Conservation (phyloP, 805 yeast species). For the Metschnikowia dekortorum region DNA sequence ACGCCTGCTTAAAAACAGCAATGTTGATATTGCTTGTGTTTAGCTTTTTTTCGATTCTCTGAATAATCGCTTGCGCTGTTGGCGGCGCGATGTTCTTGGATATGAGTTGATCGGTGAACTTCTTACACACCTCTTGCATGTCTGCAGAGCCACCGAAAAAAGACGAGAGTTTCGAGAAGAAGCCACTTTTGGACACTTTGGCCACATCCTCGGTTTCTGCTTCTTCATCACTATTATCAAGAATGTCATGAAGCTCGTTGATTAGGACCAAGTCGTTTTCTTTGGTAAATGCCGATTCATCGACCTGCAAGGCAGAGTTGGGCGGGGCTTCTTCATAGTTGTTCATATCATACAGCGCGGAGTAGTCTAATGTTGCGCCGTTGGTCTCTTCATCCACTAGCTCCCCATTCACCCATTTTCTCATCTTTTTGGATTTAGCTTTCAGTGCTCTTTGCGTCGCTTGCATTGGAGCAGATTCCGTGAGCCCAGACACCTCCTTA, state of each 20-base stretch:
- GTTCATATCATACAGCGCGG: constrained; percentile 13
- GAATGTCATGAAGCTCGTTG: constrained; percentile 37
- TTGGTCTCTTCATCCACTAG: constrained; percentile 25
- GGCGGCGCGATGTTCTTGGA: constrained; percentile 88
- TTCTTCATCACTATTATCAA: constrained; percentile 27
- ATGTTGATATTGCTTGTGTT: constrained; percentile 70
- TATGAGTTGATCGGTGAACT: constrained; percentile 71
- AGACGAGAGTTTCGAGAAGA: constrained; percentile 32
- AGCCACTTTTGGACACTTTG: constrained; percentile 15
- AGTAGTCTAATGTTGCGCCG: constrained; percentile 29
- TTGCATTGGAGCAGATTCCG: not conserved
- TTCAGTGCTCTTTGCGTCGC: constrained; percentile 7
- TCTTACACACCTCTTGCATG: constrained; percentile 57
- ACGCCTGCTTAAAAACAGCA: constrained; percentile 56
- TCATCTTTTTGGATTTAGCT: constrained; percentile 27
- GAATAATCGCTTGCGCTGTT: constrained; percentile 70
- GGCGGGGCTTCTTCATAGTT: constrained; percentile 9
- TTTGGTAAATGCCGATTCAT: constrained; percentile 32
- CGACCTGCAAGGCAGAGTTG: constrained; percentile 6
- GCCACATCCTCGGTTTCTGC: constrained; percentile 15
- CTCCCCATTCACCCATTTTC: constrained; percentile 41
- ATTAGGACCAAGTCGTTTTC: constrained; percentile 39
- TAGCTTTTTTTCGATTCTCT: constrained; percentile 64
- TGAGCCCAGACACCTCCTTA: not conserved
- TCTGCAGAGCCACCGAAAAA: constrained; percentile 40